A percentile compares a stretch with the other conserved stretches of the same genome.
Evolutionary conservation across 495 filamentous ascomycete species (phyloP).

Genomic region (Tuber calosporum): DNA sequence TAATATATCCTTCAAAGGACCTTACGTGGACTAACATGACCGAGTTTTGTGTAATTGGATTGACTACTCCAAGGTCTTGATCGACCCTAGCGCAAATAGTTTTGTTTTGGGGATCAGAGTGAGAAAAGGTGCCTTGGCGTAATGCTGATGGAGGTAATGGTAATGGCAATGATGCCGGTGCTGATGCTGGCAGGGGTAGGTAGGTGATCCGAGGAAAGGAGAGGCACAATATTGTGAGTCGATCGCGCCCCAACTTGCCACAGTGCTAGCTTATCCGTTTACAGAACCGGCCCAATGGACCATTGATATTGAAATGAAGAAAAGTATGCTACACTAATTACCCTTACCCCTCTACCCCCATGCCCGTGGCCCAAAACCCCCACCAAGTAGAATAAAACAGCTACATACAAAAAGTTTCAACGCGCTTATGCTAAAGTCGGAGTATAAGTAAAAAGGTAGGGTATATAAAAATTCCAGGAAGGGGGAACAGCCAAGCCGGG

Average conservation of each 20-base stretch:
- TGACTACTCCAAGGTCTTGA: neutral
- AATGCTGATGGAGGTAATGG: neutral
- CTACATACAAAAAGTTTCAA: slow-evolving; percentile 2
- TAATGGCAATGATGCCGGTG: neutral
- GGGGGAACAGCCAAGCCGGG: neutral
- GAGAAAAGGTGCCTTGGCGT: neutral
- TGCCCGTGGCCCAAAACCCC: neutral
- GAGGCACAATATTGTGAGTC: neutral
- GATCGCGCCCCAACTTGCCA: neutral
- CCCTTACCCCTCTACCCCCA: neutral
- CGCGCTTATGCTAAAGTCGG: neutral
- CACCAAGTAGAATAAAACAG: neutral
- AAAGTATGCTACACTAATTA: neutral
- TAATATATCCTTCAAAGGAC: neutral
- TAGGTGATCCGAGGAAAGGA: neutral
- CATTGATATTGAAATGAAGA: neutral
- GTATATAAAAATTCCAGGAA: neutral
- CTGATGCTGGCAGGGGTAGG: too few species aligned
- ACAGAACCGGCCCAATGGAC: neutral
- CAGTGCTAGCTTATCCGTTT: neutral
- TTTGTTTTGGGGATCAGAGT: neutral
- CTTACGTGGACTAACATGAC: neutral
- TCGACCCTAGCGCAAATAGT: neutral
- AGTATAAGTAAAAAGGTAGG: neutral
- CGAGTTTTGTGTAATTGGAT: neutral